Percentiles rank a stretch among this genome's conserved stretches.
Conservation (phyloP, 495 filamentous ascomycete genomes). For the Podospora pseudoanserina region DNA sequence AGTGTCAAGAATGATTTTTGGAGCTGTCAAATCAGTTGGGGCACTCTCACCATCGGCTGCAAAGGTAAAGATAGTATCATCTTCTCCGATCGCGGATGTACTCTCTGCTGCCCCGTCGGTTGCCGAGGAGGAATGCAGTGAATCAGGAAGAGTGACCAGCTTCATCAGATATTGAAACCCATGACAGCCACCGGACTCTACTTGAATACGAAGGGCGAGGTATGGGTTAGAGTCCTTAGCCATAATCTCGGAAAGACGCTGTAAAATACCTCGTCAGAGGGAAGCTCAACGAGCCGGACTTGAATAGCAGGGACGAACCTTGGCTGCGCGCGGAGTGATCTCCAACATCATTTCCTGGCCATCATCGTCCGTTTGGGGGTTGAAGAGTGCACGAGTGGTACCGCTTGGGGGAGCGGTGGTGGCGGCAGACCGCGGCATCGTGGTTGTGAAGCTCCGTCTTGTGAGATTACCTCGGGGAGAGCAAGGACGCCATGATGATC, state of each 20-base stretch:
- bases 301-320: slow-evolving; percentile 50
- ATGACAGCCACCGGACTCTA: slow-evolving; percentile 91
- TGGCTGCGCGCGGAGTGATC: slow-evolving; percentile 76
- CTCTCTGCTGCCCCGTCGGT: slow-evolving; percentile 19
- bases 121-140: slow-evolving; percentile 28
- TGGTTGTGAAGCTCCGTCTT: slow-evolving; percentile 32
- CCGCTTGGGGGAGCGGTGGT: not conserved
- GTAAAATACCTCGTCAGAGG: not conserved
- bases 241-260: slow-evolving; percentile 70
- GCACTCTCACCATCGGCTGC: slow-evolving; percentile 11
- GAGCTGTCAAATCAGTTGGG: slow-evolving; percentile 33
- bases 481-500: not conserved
- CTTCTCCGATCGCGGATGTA: slow-evolving; percentile 48
- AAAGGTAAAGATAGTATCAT: slow-evolving; percentile 65
- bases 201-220: slow-evolving; percentile 81
- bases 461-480: not conserved
- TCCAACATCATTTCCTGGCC: slow-evolving; percentile 77
- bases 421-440: slow-evolving; percentile 23
- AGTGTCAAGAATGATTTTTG: slow-evolving; percentile 86
- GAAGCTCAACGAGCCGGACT: not conserved
- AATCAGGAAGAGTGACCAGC: slow-evolving; percentile 56
- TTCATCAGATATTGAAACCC: slow-evolving; percentile 98
- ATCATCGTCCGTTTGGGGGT: slow-evolving; percentile 68
- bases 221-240: slow-evolving; percentile 71
- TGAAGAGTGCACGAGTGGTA: slow-evolving; percentile 47